Percentiles rank a stretch among this genome's conserved stretches.
phyloP scores from a whole-genome alignment of 495 filamentous ascomycete genomes.

The Hypoxylon cercidicola region DNA sequence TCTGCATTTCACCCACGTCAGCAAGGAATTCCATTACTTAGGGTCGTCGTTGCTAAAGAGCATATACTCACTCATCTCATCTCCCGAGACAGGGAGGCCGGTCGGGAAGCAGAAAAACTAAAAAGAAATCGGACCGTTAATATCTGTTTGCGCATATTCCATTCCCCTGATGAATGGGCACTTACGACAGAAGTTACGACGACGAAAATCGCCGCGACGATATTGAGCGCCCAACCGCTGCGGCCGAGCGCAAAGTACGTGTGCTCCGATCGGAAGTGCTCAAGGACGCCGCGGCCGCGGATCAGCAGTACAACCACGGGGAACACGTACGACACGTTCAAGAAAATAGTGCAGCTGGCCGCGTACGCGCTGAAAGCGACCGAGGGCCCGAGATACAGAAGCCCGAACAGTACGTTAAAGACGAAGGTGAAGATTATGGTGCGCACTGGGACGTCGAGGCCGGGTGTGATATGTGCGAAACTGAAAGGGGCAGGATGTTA shows the following conservation, averaged over 20 bases:
- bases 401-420: conserved; percentile 50
- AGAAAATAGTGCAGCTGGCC: conserved; percentile 48
- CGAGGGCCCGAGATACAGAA: conserved; percentile 47
- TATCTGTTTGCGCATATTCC: background rate
- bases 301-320: conserved; percentile 46
- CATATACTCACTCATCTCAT: conserved; percentile 44
- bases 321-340: conserved; percentile 49
- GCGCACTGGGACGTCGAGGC: conserved; percentile 46
- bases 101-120: conserved; percentile 52
- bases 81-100: conserved; percentile 40
- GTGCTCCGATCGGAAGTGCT: conserved; percentile 31
- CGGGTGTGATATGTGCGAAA: conserved; percentile 44
- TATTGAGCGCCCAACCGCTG: conserved; percentile 39
- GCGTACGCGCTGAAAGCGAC: conserved; percentile 50
- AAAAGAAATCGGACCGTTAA: background rate
- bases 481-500: conserved; percentile 13
- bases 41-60: background rate
- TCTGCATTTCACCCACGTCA: conserved; percentile 22
- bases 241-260: conserved; percentile 40
- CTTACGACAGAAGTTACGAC: conserved; percentile 48
- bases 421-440: conserved; percentile 47
- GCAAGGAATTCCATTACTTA: background rate
- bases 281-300: conserved; percentile 42
- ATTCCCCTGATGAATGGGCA: background rate
- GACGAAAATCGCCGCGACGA: conserved; percentile 43